A percentile compares a stretch with the other conserved stretches of the same genome.
These are phyloP conservation scores for Tulasnella sp. DNA, from an alignment of 768 basidiomycete genomes.

Conservation along the genomic window DNA sequence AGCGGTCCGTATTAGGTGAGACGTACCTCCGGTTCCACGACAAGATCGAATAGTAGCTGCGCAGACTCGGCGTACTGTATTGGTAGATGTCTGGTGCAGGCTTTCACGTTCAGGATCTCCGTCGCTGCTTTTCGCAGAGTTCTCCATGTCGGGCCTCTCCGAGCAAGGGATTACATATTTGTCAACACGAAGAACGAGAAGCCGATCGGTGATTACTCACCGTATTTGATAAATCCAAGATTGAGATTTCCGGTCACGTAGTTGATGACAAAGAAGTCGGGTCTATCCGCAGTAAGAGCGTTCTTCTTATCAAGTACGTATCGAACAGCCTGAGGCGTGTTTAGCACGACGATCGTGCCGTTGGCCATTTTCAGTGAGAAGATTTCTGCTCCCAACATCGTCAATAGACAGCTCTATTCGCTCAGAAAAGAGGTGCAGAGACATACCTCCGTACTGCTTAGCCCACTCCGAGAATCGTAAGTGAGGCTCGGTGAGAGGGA, in stretches of 20 bases:
- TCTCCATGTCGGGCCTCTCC: conserved; percentile 1
- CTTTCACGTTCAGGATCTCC: conserved; percentile 16
- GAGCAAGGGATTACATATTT: no score
- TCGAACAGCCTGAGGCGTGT: conserved; percentile 18
- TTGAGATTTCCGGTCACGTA: conserved; percentile 18
- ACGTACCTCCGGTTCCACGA: conserved; percentile 21
- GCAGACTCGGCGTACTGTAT: conserved; percentile 23
- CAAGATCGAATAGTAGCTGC: conserved; percentile 24
- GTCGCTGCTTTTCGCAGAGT: conserved; percentile 8
- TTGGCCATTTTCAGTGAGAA: conserved; percentile 21
- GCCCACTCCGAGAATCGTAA: conserved; percentile 23
- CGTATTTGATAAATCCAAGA: conserved; percentile 21
- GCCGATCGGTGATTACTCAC: conserved; percentile 1
- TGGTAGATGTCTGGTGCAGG: conserved; percentile 17
- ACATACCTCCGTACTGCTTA: conserved; percentile 22
- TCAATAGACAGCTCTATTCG: conserved; percentile 22
- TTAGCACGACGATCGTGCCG: conserved; percentile 20
- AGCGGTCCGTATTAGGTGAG: background rate
- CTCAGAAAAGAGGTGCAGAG: conserved; percentile 19
- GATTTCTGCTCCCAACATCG: no score
- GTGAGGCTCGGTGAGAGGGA: conserved; percentile 18
- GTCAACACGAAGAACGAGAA: background rate
- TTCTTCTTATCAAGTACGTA: conserved; percentile 23
- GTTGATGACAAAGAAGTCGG: conserved; percentile 16
- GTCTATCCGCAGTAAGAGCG: conserved; percentile 3